Conservation (phyloP, 345 rosid genomes). For the Aegle marmelos region DNA sequence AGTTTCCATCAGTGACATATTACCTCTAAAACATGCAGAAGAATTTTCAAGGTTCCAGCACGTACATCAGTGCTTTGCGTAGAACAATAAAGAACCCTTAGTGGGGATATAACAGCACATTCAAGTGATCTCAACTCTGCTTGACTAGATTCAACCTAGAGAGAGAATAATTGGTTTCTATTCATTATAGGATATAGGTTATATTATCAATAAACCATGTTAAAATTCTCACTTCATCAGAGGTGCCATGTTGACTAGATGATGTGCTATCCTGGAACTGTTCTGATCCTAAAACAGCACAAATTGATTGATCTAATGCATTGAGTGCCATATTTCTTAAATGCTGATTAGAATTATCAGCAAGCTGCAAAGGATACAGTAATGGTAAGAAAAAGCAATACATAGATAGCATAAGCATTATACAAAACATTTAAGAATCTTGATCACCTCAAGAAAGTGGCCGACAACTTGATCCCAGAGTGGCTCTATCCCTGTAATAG, state of each 20-base stretch:
- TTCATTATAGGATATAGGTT: not conserved
- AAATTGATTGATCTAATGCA: slow-evolving; percentile 92
- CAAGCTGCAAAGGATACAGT: slow-evolving; percentile 66
- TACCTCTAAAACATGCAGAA: slow-evolving; percentile 96
- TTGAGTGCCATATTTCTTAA: slow-evolving; percentile 84
- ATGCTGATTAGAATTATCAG: slow-evolving; percentile 74
- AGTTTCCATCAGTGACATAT: slow-evolving; percentile 10
- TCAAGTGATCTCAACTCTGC: slow-evolving; percentile 64
- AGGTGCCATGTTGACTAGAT: slow-evolving; percentile 34
- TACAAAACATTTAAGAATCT: slow-evolving; percentile 18
- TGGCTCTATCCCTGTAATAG: slow-evolving; percentile 72
- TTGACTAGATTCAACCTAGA: slow-evolving; percentile 48
- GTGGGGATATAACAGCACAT: slow-evolving; percentile 80
- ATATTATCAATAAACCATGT: slow-evolving; percentile 1
- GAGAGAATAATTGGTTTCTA: slow-evolving; percentile 13
- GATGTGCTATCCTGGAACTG: slow-evolving; percentile 54
- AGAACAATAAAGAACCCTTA: slow-evolving; percentile 77
- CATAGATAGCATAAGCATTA: slow-evolving; percentile 14
- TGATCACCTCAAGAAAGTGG: slow-evolving; percentile 86
- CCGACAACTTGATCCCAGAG: slow-evolving; percentile 93
- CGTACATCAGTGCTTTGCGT: slow-evolving; percentile 78
- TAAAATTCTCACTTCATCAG: slow-evolving; percentile 58
- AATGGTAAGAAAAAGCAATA: slow-evolving; percentile 28
- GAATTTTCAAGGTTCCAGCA: slow-evolving; percentile 89
- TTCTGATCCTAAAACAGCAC: slow-evolving; percentile 88